Base-by-base conservation (phyloP, 345 rosid genomes). In the Salix suchowensis region DNA sequence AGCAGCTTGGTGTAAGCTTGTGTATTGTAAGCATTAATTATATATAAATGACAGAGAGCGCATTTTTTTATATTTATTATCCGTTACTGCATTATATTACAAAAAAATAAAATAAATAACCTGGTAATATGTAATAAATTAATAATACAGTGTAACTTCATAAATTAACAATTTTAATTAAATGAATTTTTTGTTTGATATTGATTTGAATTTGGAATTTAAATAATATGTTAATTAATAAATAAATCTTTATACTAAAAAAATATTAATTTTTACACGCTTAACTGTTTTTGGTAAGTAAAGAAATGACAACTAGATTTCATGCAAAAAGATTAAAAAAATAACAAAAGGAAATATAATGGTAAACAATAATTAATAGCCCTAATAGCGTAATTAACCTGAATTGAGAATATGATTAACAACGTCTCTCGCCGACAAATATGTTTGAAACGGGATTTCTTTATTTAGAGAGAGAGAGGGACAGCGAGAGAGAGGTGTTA, bases 341-440 rank as follows among this genome's bases (percentile, higher is more conserved):
- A 73, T 21, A n/a, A 42, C 28, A 26, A 66, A 69, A 30, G 39
- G 68, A 74, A 19, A 76, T 79, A 71, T 78, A 76, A 74, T 39
- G 42, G 42, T 39, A 55, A 76, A 50, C 21, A 75, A 76, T 74
- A 50, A 39, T 23, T 67, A 74, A 75, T 36, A 24, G 23, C 50
- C 16, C 67, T 82, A 75, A 80, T 78, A 62, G 10, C 36, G 66
- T 71, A 58, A 54, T 74, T 71, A 65, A 48, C 80, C 54, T 62
- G 14, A 69, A 65, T 7, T 48, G 48, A 50, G 50, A 82, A 60
- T 64, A 80, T 86, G 87, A 81, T 83, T 87, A 58, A 72, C 76
- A 86, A 84, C 86, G 86, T 84, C 81, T 82, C 79, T 85, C 74
- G 98, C 97, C 95, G 95, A 94, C 97, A 90, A 80, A 74, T 77